These are phyloP conservation scores for Carpinus fangiana DNA, from an alignment of 306 rosid genomes.

Conservation along the genomic window DNA sequence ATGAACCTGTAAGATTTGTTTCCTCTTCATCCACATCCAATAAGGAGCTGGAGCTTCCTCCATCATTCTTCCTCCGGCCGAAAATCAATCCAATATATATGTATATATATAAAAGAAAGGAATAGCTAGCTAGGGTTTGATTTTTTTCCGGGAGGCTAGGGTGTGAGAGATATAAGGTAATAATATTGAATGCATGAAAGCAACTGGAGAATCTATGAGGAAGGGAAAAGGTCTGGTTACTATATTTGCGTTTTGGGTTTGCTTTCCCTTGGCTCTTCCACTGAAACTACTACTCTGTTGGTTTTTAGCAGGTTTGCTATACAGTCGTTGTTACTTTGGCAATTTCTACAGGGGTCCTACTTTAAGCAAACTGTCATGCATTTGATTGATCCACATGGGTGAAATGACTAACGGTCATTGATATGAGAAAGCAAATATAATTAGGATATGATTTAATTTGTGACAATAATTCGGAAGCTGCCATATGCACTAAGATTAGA, in stretches of 20 bases:
- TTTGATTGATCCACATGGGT: constrained; percentile 20
- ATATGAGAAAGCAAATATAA: constrained; percentile 6
- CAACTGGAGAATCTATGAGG: constrained; percentile 40
- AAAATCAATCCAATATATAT: neutral
- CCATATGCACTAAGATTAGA: neutral
- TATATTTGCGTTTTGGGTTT: constrained; percentile 27
- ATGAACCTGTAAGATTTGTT: constrained; percentile 36
- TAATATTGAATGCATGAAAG: constrained; percentile 31
- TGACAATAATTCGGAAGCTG: neutral
- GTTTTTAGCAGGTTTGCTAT: constrained; percentile 29
- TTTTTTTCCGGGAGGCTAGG: neutral
- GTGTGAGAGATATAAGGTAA: constrained; percentile 11
- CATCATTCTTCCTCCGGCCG: constrained; percentile 29
- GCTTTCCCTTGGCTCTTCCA: constrained; percentile 41
- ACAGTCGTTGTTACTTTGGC: constrained; percentile 22
- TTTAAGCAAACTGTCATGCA: constrained; percentile 44
- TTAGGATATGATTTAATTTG: neutral
- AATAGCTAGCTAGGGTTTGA: neutral
- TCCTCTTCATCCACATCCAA: constrained; percentile 51
- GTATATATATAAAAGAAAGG: constrained; percentile 7
- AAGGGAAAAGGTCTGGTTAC: constrained; percentile 33
- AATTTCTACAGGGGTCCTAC: constrained; percentile 33
- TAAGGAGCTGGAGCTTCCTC: constrained; percentile 36
- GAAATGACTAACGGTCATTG: constrained; percentile 10
- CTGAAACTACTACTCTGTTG: constrained; percentile 44